Conservation (phyloP, 2,329 filamentous ascomycete species). For the Cladophialophora chaetospira region DNA sequence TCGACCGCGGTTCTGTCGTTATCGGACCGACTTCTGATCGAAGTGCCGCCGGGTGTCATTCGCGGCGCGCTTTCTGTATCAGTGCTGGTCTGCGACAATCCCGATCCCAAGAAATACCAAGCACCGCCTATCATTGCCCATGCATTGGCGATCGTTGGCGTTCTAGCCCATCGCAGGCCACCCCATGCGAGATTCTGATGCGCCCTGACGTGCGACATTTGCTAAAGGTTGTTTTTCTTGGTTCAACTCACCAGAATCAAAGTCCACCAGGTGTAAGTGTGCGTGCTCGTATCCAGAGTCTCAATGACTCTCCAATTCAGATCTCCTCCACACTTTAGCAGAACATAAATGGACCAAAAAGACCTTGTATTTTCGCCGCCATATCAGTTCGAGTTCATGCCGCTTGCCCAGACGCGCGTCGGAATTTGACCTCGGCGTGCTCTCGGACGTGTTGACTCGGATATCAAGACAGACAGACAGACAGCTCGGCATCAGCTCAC, state of each 20-base stretch:
- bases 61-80: not conserved
- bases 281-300: not conserved
- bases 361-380: not conserved
- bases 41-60: not conserved
- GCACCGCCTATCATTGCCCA: not conserved
- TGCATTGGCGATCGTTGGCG: not conserved
- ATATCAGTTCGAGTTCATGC: not conserved
- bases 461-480: not conserved
- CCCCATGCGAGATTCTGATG: not conserved
- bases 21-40: too few relatives aligned
- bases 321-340: not conserved
- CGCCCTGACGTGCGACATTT: not conserved
- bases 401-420: not conserved
- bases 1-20: too few relatives aligned
- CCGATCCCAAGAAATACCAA: not conserved
- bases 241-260: not conserved
- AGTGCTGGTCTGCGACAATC: too few relatives aligned
- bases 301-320: not conserved
- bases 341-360: not conserved
- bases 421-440: not conserved
- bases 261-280: not conserved
- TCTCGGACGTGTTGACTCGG: too few relatives aligned
- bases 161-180: not conserved
- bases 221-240: not conserved
- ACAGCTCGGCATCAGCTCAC: not conserved